Evolutionary conservation across 164 flowering plant genomes (phyloP).

Genomic region (Vitis amurensis): DNA sequence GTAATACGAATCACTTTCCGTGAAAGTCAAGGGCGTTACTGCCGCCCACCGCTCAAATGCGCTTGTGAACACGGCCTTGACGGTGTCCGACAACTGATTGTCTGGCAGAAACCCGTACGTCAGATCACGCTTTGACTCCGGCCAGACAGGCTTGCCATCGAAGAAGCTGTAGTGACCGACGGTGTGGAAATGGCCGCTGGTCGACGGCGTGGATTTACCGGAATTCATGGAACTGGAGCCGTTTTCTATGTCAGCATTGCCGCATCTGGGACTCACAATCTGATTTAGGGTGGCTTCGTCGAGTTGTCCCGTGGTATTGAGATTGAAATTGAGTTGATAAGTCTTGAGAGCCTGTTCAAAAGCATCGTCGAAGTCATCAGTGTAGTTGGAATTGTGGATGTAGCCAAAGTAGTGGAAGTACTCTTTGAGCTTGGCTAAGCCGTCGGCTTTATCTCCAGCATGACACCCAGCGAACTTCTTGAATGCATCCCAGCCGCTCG

Average conservation of each 20-base stretch:
- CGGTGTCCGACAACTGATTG: conserved; percentile 29
- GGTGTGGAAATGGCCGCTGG: conserved; percentile 25
- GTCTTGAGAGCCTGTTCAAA: conserved; percentile 53
- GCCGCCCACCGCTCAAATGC: conserved; percentile 63
- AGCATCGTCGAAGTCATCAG: conserved; percentile 57
- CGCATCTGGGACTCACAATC: conserved; percentile 41
- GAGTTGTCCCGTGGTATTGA: conserved; percentile 45
- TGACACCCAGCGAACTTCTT: conserved; percentile 42
- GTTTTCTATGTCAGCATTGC: conserved; percentile 41
- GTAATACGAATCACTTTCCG: conserved; percentile 18
- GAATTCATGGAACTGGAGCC: conserved; percentile 42
- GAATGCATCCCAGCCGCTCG: conserved; percentile 43
- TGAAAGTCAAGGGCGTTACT: conserved; percentile 56
- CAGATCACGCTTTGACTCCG: conserved; percentile 24
- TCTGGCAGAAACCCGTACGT: conserved; percentile 56
- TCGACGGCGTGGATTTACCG: conserved; percentile 6
- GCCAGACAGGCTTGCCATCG: conserved; percentile 58
- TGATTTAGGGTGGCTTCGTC: conserved; percentile 32
- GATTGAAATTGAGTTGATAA: conserved; percentile 62
- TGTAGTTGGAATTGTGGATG: conserved; percentile 37
- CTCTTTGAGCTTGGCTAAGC: conserved; percentile 38
- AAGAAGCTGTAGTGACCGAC: conserved; percentile 65
- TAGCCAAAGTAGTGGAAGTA: conserved; percentile 70
- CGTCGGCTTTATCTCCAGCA: conserved; percentile 36
- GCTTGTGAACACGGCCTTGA: conserved; percentile 36